Evolutionary conservation across 116 monocot species (phyloP).

Genomic region (Trichopus zeylanicus): DNA sequence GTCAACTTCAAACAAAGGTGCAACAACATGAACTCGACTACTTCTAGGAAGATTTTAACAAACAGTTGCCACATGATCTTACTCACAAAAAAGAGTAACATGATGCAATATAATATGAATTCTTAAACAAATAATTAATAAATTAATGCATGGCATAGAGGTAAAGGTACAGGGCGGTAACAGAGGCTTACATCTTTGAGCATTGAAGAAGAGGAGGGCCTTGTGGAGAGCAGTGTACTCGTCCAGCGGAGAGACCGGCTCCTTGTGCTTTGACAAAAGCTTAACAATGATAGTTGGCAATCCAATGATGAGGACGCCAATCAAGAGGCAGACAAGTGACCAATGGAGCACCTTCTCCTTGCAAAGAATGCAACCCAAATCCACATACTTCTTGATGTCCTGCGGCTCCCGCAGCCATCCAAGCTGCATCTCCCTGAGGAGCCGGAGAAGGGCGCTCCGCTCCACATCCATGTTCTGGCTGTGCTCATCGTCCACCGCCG

Average conservation of each 20-base stretch:
- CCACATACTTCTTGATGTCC: constrained; percentile 39
- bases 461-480: constrained; percentile 19
- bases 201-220: constrained; percentile 77
- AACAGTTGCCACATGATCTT: too few species aligned
- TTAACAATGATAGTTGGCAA: constrained; percentile 37
- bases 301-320: constrained; percentile 27
- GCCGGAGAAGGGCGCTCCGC: constrained; percentile 2
- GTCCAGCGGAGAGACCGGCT: constrained; percentile 27
- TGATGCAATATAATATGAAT: too few species aligned
- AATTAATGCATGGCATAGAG: too few species aligned
- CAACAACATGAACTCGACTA: too few species aligned
- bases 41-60: too few species aligned
- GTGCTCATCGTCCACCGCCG: constrained; percentile 14
- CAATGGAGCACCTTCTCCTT: constrained; percentile 32
- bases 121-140: too few species aligned
- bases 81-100: too few species aligned
- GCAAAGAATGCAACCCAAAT: constrained; percentile 48
- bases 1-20: too few species aligned
- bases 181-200: constrained; percentile 46
- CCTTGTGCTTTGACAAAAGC: constrained; percentile 34
- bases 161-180: too few species aligned
- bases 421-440: constrained; percentile 45
- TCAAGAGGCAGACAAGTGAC: constrained; percentile 13
- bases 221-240: constrained; percentile 45
- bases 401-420: constrained; percentile 43